Evolutionary conservation across 2,329 filamentous ascomycete genomes (phyloP), one percentile per base, ranked within the genome.

Genomic region (Sporothrix euskadiensis): DNA sequence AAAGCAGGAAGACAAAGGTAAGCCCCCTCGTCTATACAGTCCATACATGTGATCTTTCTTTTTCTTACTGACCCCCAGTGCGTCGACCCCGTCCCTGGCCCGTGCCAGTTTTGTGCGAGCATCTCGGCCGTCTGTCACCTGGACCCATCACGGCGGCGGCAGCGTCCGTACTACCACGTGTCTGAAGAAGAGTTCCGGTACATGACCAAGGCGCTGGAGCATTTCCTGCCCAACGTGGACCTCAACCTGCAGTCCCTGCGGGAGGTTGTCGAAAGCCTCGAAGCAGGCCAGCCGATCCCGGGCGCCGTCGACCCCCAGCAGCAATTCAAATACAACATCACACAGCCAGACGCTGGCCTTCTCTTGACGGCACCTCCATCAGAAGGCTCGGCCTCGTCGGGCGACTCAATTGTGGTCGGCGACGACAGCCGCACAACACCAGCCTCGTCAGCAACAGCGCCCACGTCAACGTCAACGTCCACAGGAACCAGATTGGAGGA

Each of bases 111-210:
- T 52, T 79, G 78, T 49, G 76, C 76, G 54, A 79, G 77, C 73
- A 79, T 79, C 59, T 73, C 75, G 32, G 77, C 78, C 16, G 59
- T 71, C 16, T 79, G 78, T 73, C 77, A 78, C 52, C 74, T 79
- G 22, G 78, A 79, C 71, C 76, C 78, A 2, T 78, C 78, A 7
- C 76, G 78, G n/a, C 75, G 78, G 7, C 73, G 78, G n/a, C 78
- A 79, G 74, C 75, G 78, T 8, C 78, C 78, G 0, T 79, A 79
- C 71, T 79, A 79, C 61, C 78, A 79, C 63, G 78, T 79, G 39
- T 79, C 78, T 0, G 78, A 79, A 66, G 77, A 79, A 59, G 77
- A 79, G 71, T 79, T 78, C 61, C 77, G 78, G 16, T 79, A 78
- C 59, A 79, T 79, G 78, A 77, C 78, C 56, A 75, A 77, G 71